phyloP scores from a whole-genome alignment of 1,139 yeast genomes.

The Hansenula anomala region DNA sequence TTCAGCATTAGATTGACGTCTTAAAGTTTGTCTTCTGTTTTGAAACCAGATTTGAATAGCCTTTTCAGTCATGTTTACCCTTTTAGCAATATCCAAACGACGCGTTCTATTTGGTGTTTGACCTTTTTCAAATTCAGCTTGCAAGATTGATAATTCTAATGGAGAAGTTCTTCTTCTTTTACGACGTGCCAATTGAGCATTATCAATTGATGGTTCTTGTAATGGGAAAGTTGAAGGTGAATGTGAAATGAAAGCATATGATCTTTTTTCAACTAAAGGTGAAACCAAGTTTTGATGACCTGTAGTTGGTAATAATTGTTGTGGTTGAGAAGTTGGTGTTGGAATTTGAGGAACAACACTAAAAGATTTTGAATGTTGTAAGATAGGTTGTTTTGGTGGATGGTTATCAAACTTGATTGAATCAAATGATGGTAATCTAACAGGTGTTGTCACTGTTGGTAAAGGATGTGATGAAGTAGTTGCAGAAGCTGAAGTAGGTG shows the following conservation, averaged over 20 bases:
- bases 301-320: not conserved
- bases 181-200: constrained; percentile 85
- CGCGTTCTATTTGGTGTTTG: constrained; percentile 76
- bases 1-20: constrained; percentile 29
- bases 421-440: constrained; percentile 23
- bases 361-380: constrained; percentile 11
- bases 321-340: constrained; percentile 9
- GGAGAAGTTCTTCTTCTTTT: constrained; percentile 95
- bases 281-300: constrained; percentile 2
- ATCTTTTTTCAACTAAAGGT: constrained; percentile 29
- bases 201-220: constrained; percentile 82
- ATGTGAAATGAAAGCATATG: constrained; percentile 88
- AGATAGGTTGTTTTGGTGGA: not conserved
- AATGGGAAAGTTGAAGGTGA: constrained; percentile 82
- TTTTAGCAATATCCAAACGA: constrained; percentile 70
- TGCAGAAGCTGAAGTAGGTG: not conserved
- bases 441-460: constrained; percentile 13
- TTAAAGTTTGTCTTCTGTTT: constrained; percentile 81
- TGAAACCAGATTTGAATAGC: constrained; percentile 99
- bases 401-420: constrained; percentile 14
- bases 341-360: constrained; percentile 2
- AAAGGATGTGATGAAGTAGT: not conserved
- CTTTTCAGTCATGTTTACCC: constrained; percentile 90
- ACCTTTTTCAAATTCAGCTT: constrained; percentile 70
- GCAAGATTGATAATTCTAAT: constrained; percentile 72